Evolutionary conservation across 1,139 yeast species (phyloP), one percentile per base, ranked within the genome.

Genomic region (Casaregolazyma suthepensis): DNA sequence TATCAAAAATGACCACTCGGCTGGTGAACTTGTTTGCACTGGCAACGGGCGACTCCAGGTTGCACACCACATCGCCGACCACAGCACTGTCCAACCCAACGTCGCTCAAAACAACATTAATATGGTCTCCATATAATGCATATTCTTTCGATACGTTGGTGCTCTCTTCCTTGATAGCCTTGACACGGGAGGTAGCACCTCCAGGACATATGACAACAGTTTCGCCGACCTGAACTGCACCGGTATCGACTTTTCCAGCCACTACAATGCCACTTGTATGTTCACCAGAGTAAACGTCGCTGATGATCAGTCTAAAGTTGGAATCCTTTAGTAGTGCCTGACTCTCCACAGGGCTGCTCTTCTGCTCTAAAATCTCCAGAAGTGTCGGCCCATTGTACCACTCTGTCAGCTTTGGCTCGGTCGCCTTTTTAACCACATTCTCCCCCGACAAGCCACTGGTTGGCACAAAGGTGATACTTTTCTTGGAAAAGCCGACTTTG

Each of bases 401-500:
- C 1, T 59, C 62, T 63, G 69, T 76, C 18, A 46, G 46, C 12
- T 57, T 73, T 52, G 59, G 65, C 17, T 43, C 49, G 9, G 45
- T 42, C 1, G 64, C 46, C 46, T 71, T 66, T 37, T 76, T 76
- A 12, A 82, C 83, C 6, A 93, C 90, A 66, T 93, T 93, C 52
- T 79, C 82, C 23, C 99, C 99, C 1, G 81, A 74, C 48, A 88
- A 77, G 0, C 98, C 99, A 43, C 96, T 85, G 46, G 88, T 81
- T 10, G 99, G 99, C 3, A 93, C 77, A 70, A 86, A 90, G 4
- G 72, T 68, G 3, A 88, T 66, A 58, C 85, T 80, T 1, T 69
- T 67, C 2, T 63, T 58, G 1, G 67, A 60, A 64, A 81, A 90
- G 0, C 93, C 91, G 35, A 87, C 81, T 47, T 62, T 63, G 45